A percentile compares a stretch with the other conserved stretches of the same genome.
Evolutionary conservation across 177 flowering plant species (phyloP).

Genomic region (Tripterygium wilfordii): DNA sequence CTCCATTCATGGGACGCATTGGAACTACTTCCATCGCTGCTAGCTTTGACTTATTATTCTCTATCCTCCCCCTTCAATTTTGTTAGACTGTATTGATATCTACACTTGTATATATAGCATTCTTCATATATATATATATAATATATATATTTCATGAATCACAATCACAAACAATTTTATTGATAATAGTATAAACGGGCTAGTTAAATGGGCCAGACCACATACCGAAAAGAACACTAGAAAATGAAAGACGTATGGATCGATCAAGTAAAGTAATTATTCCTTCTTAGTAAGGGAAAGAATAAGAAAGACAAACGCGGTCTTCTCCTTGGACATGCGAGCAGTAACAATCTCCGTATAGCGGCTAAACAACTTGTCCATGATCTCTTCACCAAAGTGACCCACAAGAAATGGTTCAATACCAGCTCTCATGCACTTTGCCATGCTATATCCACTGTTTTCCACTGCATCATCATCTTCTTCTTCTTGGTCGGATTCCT

Average conservation of each 20-base stretch:
- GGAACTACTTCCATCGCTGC: not conserved
- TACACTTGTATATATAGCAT: too few relatives aligned
- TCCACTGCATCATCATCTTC: not conserved
- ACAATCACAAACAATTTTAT: too few relatives aligned
- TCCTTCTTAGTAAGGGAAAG: conserved; percentile 13
- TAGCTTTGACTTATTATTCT: too few relatives aligned
- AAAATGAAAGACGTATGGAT: too few relatives aligned
- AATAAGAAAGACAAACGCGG: conserved; percentile 12
- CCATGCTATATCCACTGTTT: conserved; percentile 19
- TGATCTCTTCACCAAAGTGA: conserved; percentile 27
- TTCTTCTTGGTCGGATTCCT: not conserved
- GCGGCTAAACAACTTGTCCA: conserved; percentile 23
- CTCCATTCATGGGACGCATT: conserved; percentile 12
- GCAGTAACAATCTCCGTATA: conserved; percentile 13
- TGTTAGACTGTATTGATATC: too few relatives aligned
- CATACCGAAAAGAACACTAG: too few relatives aligned
- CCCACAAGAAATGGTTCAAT: conserved; percentile 23
- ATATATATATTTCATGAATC: too few relatives aligned
- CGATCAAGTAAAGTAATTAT: too few relatives aligned
- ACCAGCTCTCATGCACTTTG: conserved; percentile 29
- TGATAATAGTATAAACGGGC: too few relatives aligned
- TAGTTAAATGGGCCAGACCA: too few relatives aligned
- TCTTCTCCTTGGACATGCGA: conserved; percentile 14
- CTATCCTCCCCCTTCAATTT: too few relatives aligned
- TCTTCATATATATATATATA: too few relatives aligned